phyloP scores from a whole-genome alignment of 768 basidiomycete genomes.

The Dendrothele bispora region DNA sequence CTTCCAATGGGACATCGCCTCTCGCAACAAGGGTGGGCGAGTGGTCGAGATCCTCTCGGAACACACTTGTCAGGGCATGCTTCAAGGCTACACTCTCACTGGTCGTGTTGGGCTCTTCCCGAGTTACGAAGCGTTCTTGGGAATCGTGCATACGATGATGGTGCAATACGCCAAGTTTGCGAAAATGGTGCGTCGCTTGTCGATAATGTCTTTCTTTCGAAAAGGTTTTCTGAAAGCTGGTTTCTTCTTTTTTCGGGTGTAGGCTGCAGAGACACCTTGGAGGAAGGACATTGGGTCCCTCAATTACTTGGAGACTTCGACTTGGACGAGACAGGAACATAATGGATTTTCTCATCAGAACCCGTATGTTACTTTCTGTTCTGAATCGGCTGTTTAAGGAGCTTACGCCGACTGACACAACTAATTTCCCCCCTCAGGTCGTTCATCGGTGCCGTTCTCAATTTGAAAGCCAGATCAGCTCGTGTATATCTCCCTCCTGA shows the following conservation, averaged over 20 bases:
- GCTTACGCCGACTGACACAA: too few species aligned
- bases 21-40: constrained; percentile 72
- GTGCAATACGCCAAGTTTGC: constrained; percentile 87
- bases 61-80: constrained; percentile 84
- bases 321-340: constrained; percentile 83
- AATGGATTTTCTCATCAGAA: constrained; percentile 92
- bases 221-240: too few species aligned
- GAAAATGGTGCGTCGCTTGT: constrained; percentile 61
- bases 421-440: constrained; percentile 23
- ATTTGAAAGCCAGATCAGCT: constrained; percentile 67
- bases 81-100: constrained; percentile 91
- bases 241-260: neutral
- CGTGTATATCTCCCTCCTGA: constrained; percentile 90
- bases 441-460: constrained; percentile 85
- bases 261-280: constrained; percentile 69
- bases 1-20: constrained; percentile 82
- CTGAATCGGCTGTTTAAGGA: too few species aligned
- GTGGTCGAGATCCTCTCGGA: constrained; percentile 89
- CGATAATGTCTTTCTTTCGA: neutral
- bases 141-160: constrained; percentile 89
- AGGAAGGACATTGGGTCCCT: constrained; percentile 67
- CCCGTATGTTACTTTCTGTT: constrained; percentile 32
- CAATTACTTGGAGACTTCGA: constrained; percentile 88
- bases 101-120: constrained; percentile 86
- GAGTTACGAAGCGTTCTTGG: constrained; percentile 88